Evolutionary conservation across 192 early-diverging fungal species (phyloP), one percentile per base, ranked within the genome.

Genomic region (Helicostylum pulchrum): DNA sequence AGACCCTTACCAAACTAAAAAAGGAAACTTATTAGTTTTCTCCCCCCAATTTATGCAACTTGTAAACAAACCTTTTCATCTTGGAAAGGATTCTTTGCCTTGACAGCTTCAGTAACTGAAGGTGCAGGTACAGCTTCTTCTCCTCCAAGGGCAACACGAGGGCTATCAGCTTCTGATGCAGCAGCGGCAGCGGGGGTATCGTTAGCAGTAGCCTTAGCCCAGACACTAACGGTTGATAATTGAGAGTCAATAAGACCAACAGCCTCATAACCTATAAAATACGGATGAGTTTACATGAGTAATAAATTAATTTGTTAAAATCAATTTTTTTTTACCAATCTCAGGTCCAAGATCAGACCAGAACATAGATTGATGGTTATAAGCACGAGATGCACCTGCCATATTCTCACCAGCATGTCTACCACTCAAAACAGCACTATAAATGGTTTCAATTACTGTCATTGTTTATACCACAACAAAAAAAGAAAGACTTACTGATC

Each of bases 351-450:
- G 62, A 51, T 64, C 53, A 59, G 57, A 57, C 85, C 83, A 87
- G 73, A 84, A 87, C 81, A 84, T 82, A 50, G 83, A 81, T 64
- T 85, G 85, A 61, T 87, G 78, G 26, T 73, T 74, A 67, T 83
- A 85, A 32, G 83, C 58, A 60, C 79, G 78, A 54, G 73, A 56
- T 34, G 68, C 68, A 19, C 81, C 83, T 1, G 75, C 71, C 82
- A 86, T 84, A 64, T 86, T 86, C 64, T 78, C 73, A 48, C 84
- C 86, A 53, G 83, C 86, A 42, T 78, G 71, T 57, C 80, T 74
- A n/a, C 86, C 86, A 59, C 76, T 80, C 7, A 80, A 65, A 34
- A 83, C 82, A 20, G 86, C 86, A 53, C 73, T 78, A 57, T 26
- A 26, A 26, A 26, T 26, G 0, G 2, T 0, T 26, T 26, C 19